phyloP scores from a whole-genome alignment of 805 yeast genomes.

The Ogataea parapolymorpha region DNA sequence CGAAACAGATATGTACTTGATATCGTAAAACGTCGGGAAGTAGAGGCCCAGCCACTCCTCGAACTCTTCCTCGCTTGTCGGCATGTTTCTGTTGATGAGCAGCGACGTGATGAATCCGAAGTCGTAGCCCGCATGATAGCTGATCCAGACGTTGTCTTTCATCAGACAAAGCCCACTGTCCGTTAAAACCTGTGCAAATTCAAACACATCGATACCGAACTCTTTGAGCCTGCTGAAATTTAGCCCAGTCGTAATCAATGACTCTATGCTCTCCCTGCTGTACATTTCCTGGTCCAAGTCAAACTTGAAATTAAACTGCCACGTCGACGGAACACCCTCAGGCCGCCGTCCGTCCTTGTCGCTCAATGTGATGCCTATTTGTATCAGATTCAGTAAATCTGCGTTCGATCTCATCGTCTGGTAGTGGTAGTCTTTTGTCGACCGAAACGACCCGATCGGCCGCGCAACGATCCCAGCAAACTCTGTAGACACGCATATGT shows the following conservation, averaged over 20 bases:
- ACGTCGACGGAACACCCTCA: conserved; percentile 66
- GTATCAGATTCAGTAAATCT: conserved; percentile 81
- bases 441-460: conserved; percentile 89
- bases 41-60: conserved; percentile 63
- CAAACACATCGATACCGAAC: conserved; percentile 73
- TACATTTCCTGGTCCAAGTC: conserved; percentile 79
- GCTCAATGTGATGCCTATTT: conserved; percentile 74
- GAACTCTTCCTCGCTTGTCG: conserved; percentile 76
- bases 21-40: conserved; percentile 82
- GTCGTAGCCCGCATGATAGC: conserved; percentile 93
- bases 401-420: conserved; percentile 92
- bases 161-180: conserved; percentile 84
- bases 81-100: conserved; percentile 72
- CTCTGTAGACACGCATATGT: conserved; percentile 78
- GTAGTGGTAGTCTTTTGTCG: conserved; percentile 90
- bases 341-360: conserved; percentile 70
- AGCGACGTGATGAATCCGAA: conserved; percentile 83
- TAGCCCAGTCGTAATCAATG: conserved; percentile 76
- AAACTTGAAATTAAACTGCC: conserved; percentile 94
- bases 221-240: conserved; percentile 72
- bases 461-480: conserved; percentile 95
- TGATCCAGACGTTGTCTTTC: conserved; percentile 73
- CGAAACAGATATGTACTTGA: conserved; percentile 51
- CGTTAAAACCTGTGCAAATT: conserved; percentile 79
- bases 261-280: conserved; percentile 77